Base-by-base conservation (phyloP, 2,329 filamentous ascomycete species). In the Pyrenophora teres region DNA sequence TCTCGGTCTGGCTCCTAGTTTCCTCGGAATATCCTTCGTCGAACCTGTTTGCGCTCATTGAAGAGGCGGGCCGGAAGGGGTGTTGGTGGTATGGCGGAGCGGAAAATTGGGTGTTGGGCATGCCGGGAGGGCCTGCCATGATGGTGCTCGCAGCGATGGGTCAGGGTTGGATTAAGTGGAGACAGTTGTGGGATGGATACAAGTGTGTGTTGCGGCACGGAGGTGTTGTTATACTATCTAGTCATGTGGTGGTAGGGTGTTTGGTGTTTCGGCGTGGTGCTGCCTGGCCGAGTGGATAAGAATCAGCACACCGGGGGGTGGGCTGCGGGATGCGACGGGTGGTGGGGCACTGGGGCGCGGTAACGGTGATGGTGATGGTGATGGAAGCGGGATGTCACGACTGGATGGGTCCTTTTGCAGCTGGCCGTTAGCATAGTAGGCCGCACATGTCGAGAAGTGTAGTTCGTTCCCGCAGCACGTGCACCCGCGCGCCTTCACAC, bases 21-120 rank as follows among this genome's bases (percentile, higher is more conserved):
- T 92, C 89, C 71, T 94, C 90, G 5, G 90, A 92, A 72, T 94
- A 95, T 65, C 91, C 91, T 76, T 95, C 91, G 76, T 95, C 90
- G 52, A 91, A 82, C 42, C 67, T 62, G 59, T 65, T 74, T 42
- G 67, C 57, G 50, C 65, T 71, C 67, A 73, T 74, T n/a, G 68
- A 60, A 44, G 70, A 68, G 7, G 65, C 60, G 40, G 71, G 65
- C 32, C 70, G 67, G 62, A 73, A 72, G 27, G 68, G 64, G 50
- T 71, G 70, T 52, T 72, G 61, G 57, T 72, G 74, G 19, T 30
- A 30, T 10, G 70, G 62, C 39, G 71, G 63, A 18, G 43, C 56
- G n/a, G 61, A 57, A 56, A 72, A 73, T 47, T 63, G 59, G 51
- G 57, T 55, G 50, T 58, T 48, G 35, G 60, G 52, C 57, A 48